Conservation (phyloP, 179 eudicot genomes). For the Silene noctiflora region DNA sequence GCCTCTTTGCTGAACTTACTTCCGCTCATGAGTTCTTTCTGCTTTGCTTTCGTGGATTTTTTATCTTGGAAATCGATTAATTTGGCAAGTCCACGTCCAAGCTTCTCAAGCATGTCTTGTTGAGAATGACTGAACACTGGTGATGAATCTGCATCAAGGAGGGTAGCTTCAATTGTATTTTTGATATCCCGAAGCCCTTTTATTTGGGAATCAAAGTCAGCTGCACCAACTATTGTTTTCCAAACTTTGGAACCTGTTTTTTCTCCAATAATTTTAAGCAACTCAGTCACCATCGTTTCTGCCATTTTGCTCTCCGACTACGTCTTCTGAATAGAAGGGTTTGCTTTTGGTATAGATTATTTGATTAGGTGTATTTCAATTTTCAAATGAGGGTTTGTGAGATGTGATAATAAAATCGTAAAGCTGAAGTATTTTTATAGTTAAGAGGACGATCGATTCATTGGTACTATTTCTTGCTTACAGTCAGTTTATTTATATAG, state of each 20-base stretch:
- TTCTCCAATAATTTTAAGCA: not conserved
- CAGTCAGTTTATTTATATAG: too few relatives aligned
- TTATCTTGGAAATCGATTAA: slow-evolving; percentile 3
- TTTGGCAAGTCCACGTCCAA: not conserved
- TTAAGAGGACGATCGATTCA: too few relatives aligned
- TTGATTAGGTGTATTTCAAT: too few relatives aligned
- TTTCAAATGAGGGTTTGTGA: too few relatives aligned
- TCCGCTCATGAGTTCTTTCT: slow-evolving; percentile 7
- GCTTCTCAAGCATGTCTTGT: slow-evolving; percentile 11
- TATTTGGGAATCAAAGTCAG: not conserved
- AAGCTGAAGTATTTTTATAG: too few relatives aligned
- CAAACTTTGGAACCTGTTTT: not conserved
- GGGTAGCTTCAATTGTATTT: slow-evolving; percentile 9
- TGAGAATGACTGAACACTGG: slow-evolving; percentile 1
- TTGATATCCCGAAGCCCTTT: slow-evolving; percentile 8
- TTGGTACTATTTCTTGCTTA: too few relatives aligned
- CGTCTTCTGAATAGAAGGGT: too few relatives aligned
- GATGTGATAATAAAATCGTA: too few relatives aligned
- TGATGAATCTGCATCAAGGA: slow-evolving; percentile 13
- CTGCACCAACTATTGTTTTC: not conserved
- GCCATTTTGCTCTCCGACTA: not conserved
- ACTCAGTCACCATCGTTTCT: not conserved
- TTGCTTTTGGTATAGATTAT: too few relatives aligned
- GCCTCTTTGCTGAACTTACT: slow-evolving; percentile 3
- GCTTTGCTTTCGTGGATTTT: not conserved